Base-by-base conservation (phyloP, 2,329 filamentous ascomycete species). In the Albophoma yamanashiensis region DNA sequence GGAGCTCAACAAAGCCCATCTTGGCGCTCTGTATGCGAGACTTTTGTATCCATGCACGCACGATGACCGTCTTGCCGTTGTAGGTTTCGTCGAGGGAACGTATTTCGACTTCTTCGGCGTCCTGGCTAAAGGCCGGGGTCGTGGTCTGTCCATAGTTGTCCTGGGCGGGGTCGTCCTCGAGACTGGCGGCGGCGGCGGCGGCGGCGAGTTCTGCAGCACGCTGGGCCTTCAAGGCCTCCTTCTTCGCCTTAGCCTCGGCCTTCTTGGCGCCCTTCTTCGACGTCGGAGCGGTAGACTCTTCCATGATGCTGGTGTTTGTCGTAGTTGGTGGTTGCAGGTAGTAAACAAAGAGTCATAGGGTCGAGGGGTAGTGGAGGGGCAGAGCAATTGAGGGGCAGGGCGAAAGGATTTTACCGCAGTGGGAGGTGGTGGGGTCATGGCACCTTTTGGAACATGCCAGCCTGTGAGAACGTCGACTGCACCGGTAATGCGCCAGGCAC, bases 1-100 rank as follows among this genome's bases (percentile, higher is more conserved):
- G 84, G 67, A 97, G 81, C 77, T 94, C 91, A 68, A 97, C 76
- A 77, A 97, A 97, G 50, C 86, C 89, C 78, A 97, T 88, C 80
- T 96, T 97, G 66, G 92, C 91, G 62, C 89, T 88, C 78, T 97
- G 93, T 67, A 89, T 87, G 65, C 93, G 85, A 39, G 89, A 85
- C 78, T 96, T 97, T 73, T 96, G 90, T 45, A 97, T 82, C 79
- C 89, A 91, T 38, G 85, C 91, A 43, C 91, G 83, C 68, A 97
- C 81, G 53, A 85, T 86, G 66, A 97, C 82, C 38, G 84, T 83
- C 76, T 89, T 86, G 67, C 85, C 88, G 14, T 38, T 38, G 36
- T 53, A 87, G 75, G 72, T 88, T 58, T 82, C 77, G 56, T 91
- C 85, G 58, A 38, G 36, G 36, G 36, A 38, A 4, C 36, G 9